Evolutionary conservation across 305 asterid species (phyloP).

Genomic region (Solanum hybrid): DNA sequence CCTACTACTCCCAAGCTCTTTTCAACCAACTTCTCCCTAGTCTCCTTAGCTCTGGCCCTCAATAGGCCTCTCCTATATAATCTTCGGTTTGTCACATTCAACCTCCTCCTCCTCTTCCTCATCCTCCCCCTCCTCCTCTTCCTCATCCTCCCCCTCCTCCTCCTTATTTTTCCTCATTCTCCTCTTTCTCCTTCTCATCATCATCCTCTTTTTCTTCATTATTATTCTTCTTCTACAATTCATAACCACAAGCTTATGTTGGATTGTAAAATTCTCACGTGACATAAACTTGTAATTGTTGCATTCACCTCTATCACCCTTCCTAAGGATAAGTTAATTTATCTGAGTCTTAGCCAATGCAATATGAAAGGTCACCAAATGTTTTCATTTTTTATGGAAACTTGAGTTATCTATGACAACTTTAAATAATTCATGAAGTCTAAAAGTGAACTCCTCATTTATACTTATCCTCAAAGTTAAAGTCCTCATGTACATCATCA

Average conservation of each 20-base stretch:
- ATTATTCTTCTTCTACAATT: background rate
- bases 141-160: background rate
- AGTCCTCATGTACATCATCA: background rate
- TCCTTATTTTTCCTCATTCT: background rate
- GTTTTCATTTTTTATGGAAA: background rate
- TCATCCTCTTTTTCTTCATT: background rate
- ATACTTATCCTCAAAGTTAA: background rate
- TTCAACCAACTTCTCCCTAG: background rate
- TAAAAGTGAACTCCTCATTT: background rate
- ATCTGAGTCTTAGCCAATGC: background rate
- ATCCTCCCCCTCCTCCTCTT: no score
- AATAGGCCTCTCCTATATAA: background rate
- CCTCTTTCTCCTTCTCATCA: background rate
- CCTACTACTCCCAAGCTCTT: background rate
- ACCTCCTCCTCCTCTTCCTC: background rate
- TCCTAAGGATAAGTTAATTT: background rate
- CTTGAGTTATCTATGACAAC: background rate
- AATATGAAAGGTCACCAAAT: background rate
- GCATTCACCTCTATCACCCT: background rate
- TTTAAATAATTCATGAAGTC: background rate
- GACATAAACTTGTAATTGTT: background rate
- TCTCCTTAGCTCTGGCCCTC: background rate
- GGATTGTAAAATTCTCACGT: background rate
- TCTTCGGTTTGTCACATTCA: background rate
- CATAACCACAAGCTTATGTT: background rate